Base-by-base conservation (phyloP, 768 basidiomycete genomes). In the Tulasnella sp. region DNA sequence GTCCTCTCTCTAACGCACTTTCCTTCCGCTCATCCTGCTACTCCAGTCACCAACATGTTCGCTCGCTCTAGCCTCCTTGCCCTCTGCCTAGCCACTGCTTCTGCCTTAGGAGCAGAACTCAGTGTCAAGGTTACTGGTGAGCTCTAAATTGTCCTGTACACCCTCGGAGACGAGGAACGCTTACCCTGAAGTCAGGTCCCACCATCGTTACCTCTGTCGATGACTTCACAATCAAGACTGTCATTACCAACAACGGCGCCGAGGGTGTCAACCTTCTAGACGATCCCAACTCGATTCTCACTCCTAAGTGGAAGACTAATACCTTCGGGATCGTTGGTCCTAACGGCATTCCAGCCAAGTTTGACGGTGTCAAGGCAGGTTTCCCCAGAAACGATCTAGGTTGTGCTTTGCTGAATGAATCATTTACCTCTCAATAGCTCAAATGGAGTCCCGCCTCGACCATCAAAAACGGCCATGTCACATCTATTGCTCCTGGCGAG, bases 231-330 rank as follows among this genome's bases (percentile, higher is more conserved):
- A 39, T 75, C 44, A 75, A 75, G 32, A 75, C 74, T n/a, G 35
- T 55, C 51, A 75, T 78, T 29, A 73, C 70, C 39, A 78, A 78
- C 55, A 48, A 48, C 44, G 77, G 77, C 16, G 48, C 39, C 29
- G 72, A 74, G 48, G 57, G 0, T n/a, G 44, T 78, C 5, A 72
- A n/a, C 32, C 73, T 78, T 10, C 29, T 78, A n/a, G 77, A 78
- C 26, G 77, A 78, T 32, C 77, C 77, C 11, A 73, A 78, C 46
- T 26, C 74, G 9, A 32, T 78, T 39, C 55, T 78, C 20, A 78
- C 77, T 23, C 77, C 77, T 7, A n/a, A 78, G 39, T 78, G 77
- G 77, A 55, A 75, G 57, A 78, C 77, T 0, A 75, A 78, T n/a
- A 75, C 40, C 16, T 78, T 72, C 35, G 72, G 69, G 20, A 74